A percentile compares a stretch with the other conserved stretches of the same genome.
Conservation (phyloP, 2,329 filamentous ascomycete genomes). For the Emmonsiellopsis sp. region DNA sequence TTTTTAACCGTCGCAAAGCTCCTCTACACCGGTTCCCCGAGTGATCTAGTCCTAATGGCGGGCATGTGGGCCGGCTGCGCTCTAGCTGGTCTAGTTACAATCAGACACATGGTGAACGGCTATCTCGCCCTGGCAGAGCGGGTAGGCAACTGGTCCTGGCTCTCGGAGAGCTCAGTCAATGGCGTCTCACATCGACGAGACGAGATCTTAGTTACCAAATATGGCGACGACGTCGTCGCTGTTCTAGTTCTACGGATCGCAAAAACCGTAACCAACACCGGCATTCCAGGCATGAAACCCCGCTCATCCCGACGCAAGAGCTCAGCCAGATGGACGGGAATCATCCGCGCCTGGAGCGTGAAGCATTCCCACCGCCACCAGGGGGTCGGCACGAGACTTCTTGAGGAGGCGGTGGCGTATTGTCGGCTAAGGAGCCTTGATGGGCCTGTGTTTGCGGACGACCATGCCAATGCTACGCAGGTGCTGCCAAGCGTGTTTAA, state of each 20-base stretch:
- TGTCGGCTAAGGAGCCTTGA: conserved; percentile 60
- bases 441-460: conserved; percentile 59
- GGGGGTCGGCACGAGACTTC: conserved; percentile 62
- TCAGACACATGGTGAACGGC: conserved; percentile 50
- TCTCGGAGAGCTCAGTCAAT: conserved; percentile 32
- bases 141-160: conserved; percentile 51
- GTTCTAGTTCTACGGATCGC: conserved; percentile 49
- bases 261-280: conserved; percentile 8
- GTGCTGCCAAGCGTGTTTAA: conserved; percentile 57
- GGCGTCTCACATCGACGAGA: conserved; percentile 39
- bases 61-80: conserved; percentile 52
- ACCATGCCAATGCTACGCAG: conserved; percentile 65
- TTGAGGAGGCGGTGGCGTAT: conserved; percentile 61
- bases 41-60: conserved; percentile 47
- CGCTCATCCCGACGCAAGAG: conserved; percentile 11
- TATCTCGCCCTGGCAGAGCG: conserved; percentile 57
- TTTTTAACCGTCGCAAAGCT: conserved; percentile 31
- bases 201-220: conserved; percentile 56
- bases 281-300: conserved; percentile 3
- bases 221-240: conserved; percentile 60
- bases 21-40: conserved; percentile 26
- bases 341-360: conserved; percentile 78
- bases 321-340: conserved; percentile 23
- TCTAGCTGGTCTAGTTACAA: conserved; percentile 53
- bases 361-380: conserved; percentile 57